A percentile compares a stretch with the other conserved stretches of the same genome.
These are phyloP conservation scores for Pseudisothecium myosuroides DNA, from an alignment of 225 moss, liverwort and hornwort species.

Conservation along the genomic window DNA sequence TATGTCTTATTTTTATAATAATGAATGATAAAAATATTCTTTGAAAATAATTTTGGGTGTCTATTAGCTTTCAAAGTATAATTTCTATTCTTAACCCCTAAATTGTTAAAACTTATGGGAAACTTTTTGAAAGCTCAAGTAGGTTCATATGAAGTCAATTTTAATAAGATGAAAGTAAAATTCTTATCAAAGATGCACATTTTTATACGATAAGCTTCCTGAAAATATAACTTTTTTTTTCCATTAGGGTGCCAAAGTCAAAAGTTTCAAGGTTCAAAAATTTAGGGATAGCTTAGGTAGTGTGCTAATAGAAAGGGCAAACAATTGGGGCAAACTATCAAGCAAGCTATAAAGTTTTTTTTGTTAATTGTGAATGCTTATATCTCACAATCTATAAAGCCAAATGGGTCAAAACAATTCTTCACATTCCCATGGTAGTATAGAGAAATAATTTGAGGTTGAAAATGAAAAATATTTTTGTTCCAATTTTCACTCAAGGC, in stretches of 20 bases:
- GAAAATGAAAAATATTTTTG: neutral
- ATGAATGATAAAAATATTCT: neutral
- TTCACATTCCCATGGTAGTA: neutral
- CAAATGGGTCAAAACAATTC: neutral
- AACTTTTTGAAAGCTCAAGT: neutral
- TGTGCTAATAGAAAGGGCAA: neutral
- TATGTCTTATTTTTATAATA: neutral
- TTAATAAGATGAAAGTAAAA: neutral
- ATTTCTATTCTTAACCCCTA: neutral
- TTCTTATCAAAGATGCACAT: neutral
- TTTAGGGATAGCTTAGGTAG: accelerated
- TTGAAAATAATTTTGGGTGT: neutral
- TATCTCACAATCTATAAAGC: neutral
- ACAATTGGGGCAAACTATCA: accelerated
- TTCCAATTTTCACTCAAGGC: neutral
- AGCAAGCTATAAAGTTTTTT: neutral
- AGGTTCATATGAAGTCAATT: neutral
- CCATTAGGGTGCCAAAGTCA: accelerated
- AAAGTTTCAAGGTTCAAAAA: accelerated
- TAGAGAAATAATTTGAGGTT: neutral
- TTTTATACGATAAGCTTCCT: accelerated
- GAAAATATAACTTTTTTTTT: neutral
- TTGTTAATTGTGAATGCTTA: neutral
- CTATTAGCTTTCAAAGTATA: neutral
- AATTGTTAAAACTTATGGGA: accelerated